Percentiles rank a stretch among this genome's conserved stretches.
Evolutionary conservation across 163 green algal species (phyloP).

Genomic region (Chloromonas sp.): DNA sequence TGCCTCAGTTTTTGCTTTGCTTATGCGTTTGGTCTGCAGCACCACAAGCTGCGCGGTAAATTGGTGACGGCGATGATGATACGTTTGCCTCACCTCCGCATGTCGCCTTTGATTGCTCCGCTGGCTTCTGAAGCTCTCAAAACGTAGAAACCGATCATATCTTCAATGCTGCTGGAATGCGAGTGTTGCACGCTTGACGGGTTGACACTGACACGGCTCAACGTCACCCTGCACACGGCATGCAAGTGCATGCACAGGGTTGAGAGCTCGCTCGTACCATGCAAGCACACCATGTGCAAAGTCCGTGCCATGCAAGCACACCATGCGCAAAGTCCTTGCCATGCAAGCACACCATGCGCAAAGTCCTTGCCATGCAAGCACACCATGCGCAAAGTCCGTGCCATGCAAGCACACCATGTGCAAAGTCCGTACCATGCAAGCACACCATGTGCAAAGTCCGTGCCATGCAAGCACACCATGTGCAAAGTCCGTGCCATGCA

Average conservation of each 20-base stretch:
- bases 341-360: no score
- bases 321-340: not conserved
- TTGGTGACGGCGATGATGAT: not conserved
- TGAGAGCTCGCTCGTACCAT: not conserved
- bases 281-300: not conserved
- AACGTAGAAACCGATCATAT: conserved; percentile 57
- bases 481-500: no score
- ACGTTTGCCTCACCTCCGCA: conserved; percentile 6
- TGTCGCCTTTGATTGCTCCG: conserved; percentile 31
- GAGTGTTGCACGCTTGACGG: not conserved
- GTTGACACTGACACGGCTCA: no score
- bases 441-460: no score
- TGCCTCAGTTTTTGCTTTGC: not conserved
- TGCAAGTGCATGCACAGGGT: not conserved
- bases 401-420: no score
- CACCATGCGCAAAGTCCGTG: no score
- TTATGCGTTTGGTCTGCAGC: no score
- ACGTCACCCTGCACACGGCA: not conserved
- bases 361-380: no score
- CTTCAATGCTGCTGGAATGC: conserved; percentile 20
- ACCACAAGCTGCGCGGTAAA: not conserved
- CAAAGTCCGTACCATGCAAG: no score
- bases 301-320: no score
- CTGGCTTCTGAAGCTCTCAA: conserved; percentile 24
- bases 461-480: no score